Conservation (phyloP, 257 asterid genomes). For the Leonotis leonurus region DNA sequence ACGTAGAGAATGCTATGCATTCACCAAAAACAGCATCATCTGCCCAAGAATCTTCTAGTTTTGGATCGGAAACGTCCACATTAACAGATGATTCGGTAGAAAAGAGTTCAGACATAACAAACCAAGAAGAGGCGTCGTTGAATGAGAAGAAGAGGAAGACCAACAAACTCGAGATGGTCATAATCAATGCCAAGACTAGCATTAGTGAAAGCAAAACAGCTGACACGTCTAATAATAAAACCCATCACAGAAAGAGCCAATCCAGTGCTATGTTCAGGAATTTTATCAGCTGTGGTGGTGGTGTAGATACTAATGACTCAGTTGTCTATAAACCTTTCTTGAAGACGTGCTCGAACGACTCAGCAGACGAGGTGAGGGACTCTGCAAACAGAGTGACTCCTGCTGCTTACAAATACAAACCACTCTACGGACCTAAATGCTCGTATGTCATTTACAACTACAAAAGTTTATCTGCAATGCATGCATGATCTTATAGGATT, state of each 20-base stretch:
- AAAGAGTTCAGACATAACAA: not conserved
- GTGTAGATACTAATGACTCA: constrained; percentile 58
- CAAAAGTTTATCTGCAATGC: not conserved
- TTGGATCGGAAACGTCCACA: constrained; percentile 51
- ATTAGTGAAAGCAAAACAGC: not conserved
- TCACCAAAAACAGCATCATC: constrained; percentile 31
- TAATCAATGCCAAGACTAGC: constrained; percentile 13
- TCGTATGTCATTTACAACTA: constrained; percentile 40
- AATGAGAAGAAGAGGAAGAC: constrained; percentile 12
- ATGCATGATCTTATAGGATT: too few relatives aligned
- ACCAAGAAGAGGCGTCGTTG: constrained; percentile 8
- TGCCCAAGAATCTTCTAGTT: too few relatives aligned
- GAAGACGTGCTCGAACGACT: constrained; percentile 20
- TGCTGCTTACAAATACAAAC: constrained; percentile 47
- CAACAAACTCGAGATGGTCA: constrained; percentile 8
- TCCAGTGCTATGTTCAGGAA: constrained; percentile 45
- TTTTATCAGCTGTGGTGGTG: constrained; percentile 61
- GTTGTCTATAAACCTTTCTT: constrained; percentile 25
- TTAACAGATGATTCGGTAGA: constrained; percentile 31
- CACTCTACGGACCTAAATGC: constrained; percentile 61
- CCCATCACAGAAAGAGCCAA: constrained; percentile 21
- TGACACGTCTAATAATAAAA: constrained; percentile 7
- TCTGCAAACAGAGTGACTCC: constrained; percentile 33
- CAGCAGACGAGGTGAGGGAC: constrained; percentile 39
- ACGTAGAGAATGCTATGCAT: constrained; percentile 5